phyloP scores from a whole-genome alignment of 805 yeast genomes.

The Yarrowia alimentaria region DNA sequence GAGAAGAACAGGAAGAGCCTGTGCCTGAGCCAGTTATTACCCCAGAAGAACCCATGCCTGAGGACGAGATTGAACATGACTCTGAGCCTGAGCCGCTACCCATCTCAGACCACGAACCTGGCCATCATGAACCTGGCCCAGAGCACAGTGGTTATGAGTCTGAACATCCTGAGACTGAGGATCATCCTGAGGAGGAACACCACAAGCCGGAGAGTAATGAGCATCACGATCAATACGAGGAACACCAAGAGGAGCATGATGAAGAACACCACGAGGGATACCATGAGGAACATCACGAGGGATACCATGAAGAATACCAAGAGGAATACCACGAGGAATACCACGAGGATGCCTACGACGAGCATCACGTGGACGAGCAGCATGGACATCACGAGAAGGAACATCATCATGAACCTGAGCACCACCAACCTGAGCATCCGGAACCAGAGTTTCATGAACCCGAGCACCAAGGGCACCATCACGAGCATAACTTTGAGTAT shows the following conservation, averaged over 20 bases:
- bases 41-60: background rate
- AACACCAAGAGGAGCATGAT: background rate
- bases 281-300: background rate
- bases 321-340: constrained; percentile 2
- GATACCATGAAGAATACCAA: background rate
- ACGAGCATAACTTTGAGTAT: background rate
- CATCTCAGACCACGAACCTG: too few relatives aligned
- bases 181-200: background rate
- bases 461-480: background rate
- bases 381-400: background rate
- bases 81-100: too few relatives aligned
- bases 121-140: too few relatives aligned
- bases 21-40: background rate
- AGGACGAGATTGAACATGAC: too few relatives aligned
- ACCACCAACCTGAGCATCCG: background rate
- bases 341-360: background rate
- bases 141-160: too few relatives aligned
- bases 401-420: constrained; percentile 3
- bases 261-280: background rate
- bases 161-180: background rate
- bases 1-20: background rate
- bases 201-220: background rate
- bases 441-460: too few relatives aligned
- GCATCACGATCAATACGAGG: constrained; percentile 2
- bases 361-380: background rate